Base-by-base conservation (phyloP, 2,329 filamentous ascomycete species). In the Mycosphaerella sp. region DNA sequence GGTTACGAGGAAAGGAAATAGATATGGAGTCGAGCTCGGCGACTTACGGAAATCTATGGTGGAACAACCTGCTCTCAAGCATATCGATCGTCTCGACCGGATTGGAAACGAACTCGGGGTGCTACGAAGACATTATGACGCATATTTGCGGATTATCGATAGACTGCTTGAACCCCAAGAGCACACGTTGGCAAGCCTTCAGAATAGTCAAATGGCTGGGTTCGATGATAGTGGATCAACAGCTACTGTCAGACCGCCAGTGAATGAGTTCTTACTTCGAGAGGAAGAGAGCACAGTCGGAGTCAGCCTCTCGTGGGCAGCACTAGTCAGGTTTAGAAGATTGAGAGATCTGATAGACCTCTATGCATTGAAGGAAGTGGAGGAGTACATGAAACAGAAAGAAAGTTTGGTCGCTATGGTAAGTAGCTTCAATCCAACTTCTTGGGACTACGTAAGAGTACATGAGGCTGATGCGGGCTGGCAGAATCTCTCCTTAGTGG, bases 401-500 rank as follows among this genome's bases (percentile, higher is more conserved):
- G 81, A 84, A 21, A 80, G 81, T 0, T 71, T 89, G 21, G 82
- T 85, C 3, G 79, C 79, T 56, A 80, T 87, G 64, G 84, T 85
- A 67, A 63, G 75, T 61, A n/a, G 16, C 12, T 34, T 34, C 36
- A 12, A 41, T 12, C 45, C 41, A 14, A 48, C 37, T 18, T 48
- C 41, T 27, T 21, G 27, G 6, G 45, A 48, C 27, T 17, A 37
- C 17, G 28, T 25, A 32, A 18, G 45, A 48, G 14, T 36, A 47
- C 25, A 25, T 16, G 9, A 35, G 18, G 28, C 37, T 41, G 30
- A 49, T 52, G 48, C 44, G 43, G 52, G 50, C 42, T 25, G 45
- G 37, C 8, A 86, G 82, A 88, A 88, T 66, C 89, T 89, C 74
- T 87, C 86, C 66, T 76, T 89, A 57, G 87, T 85, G 52, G 81